These are phyloP conservation scores for Tolypocladium ophioglossoides DNA, from an alignment of 2,329 filamentous ascomycete genomes.

Conservation along the genomic window DNA sequence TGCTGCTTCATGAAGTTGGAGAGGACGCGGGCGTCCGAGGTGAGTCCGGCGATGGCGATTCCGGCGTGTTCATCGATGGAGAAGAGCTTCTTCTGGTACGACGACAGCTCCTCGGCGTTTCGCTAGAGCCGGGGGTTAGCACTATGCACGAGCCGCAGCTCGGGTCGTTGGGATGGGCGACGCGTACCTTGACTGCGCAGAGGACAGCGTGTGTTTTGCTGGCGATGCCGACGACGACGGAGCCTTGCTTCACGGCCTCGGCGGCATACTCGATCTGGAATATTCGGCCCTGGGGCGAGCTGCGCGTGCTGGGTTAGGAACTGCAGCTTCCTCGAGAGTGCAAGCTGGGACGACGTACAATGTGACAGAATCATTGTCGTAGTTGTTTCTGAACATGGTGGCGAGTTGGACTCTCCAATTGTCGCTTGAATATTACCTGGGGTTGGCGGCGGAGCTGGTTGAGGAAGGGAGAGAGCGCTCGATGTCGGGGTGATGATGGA, in stretches of 20 bases:
- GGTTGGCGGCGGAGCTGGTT: conserved; percentile 2
- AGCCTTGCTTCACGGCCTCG: conserved; percentile 98
- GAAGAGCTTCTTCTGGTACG: conserved; percentile 99
- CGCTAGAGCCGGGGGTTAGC: conserved; percentile 43
- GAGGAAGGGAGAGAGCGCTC: conserved; percentile 1
- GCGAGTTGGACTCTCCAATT: conserved; percentile 3
- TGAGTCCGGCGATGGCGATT: conserved; percentile 90
- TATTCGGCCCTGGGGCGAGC: conserved; percentile 97
- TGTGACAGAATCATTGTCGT: conserved; percentile 99
- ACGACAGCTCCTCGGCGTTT: conserved; percentile 98
- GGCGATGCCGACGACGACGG: conserved; percentile 90
- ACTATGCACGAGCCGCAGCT: not conserved
- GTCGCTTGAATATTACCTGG: conserved; percentile 2
- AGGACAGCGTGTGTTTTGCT: conserved; percentile 98
- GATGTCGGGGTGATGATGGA: not conserved
- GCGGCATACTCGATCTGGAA: conserved; percentile 99
- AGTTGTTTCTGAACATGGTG: conserved; percentile 99
- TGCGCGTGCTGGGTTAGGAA: conserved; percentile 28
- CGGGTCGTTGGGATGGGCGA: conserved; percentile 1
- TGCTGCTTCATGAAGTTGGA: conserved; percentile 99
- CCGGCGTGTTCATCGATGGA: conserved; percentile 91
- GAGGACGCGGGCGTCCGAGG: conserved; percentile 94
- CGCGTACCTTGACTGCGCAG: conserved; percentile 81
- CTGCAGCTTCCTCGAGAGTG: conserved; percentile 4
- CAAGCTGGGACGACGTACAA: conserved; percentile 56